Percentiles rank a stretch among this genome's conserved stretches.
phyloP scores from a whole-genome alignment of 208 protist species.

The Acanthamoeba sp. region DNA sequence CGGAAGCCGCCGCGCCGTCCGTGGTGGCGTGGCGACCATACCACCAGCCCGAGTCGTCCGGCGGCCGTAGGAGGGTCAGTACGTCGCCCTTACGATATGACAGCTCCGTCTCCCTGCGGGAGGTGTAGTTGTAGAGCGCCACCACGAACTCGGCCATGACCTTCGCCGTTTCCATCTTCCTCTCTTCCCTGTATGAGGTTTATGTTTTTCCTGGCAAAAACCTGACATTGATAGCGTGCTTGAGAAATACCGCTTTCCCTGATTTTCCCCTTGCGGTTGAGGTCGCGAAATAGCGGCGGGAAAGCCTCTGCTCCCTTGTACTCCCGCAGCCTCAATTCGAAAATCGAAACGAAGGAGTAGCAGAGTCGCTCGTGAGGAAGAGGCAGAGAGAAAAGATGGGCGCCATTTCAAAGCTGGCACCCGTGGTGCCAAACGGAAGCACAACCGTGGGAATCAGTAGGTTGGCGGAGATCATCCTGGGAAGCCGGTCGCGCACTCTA shows the following conservation, averaged over 20 bases:
- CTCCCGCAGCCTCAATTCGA: too few species aligned
- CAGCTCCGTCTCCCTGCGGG: neutral
- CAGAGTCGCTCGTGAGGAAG: neutral
- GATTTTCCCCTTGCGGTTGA: too few species aligned
- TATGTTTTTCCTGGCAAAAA: neutral
- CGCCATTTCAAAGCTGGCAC: slow-evolving; percentile 32
- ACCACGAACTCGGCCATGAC: neutral
- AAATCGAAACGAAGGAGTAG: too few species aligned
- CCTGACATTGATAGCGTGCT: too few species aligned
- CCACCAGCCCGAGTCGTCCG: neutral
- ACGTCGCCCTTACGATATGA: neutral
- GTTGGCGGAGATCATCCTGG: neutral
- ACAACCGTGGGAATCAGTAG: neutral
- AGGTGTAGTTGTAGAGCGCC: neutral
- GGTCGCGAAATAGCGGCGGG: too few species aligned
- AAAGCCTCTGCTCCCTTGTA: too few species aligned
- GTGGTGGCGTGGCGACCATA: neutral
- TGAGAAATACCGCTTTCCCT: too few species aligned
- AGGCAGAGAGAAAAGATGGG: neutral
- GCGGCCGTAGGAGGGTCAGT: neutral
- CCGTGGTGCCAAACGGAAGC: neutral
- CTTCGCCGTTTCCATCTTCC: neutral
- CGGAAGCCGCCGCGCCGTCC: neutral
- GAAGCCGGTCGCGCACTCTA: neutral
- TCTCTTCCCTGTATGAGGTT: neutral